phyloP scores from a whole-genome alignment of 768 basidiomycete species.

The Leccinum longicurvipes region DNA sequence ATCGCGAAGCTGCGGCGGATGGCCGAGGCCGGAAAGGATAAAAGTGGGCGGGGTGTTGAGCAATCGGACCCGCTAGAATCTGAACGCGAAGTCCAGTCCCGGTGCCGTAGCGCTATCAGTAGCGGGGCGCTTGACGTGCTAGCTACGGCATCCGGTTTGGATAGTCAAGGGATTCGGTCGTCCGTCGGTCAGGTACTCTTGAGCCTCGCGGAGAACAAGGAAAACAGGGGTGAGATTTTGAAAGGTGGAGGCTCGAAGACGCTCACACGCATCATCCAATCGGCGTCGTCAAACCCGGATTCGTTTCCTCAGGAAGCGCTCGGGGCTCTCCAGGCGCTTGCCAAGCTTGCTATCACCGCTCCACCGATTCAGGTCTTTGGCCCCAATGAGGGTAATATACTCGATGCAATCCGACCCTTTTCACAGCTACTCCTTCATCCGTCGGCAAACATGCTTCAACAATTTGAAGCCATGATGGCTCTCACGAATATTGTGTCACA shows the following conservation, averaged over 20 bases:
- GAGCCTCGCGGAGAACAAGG: conserved; percentile 72
- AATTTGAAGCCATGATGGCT: conserved; percentile 94
- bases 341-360: conserved; percentile 90
- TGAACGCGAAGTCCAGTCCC: conserved; percentile 58
- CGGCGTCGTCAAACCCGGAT: conserved; percentile 34
- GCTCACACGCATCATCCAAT: conserved; percentile 54
- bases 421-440: conserved; percentile 67
- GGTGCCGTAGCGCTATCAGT: conserved; percentile 55
- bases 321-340: conserved; percentile 79
- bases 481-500: conserved; percentile 92
- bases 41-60: conserved; percentile 26
- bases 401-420: conserved; percentile 83
- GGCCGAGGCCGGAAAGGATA: conserved; percentile 48
- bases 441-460: conserved; percentile 70
- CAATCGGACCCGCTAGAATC: conserved; percentile 49
- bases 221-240: conserved; percentile 71
- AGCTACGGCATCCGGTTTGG: conserved; percentile 51
- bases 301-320: conserved; percentile 32
- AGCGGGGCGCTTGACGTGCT: conserved; percentile 67
- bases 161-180: conserved; percentile 62
- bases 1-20: conserved; percentile 76
- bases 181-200: conserved; percentile 61
- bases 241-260: conserved; percentile 78
- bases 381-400: conserved; percentile 68
- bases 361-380: conserved; percentile 91